A percentile compares a stretch with the other conserved stretches of the same genome.
Conservation (phyloP, 1,284 basidiomycete species). For the Cryptococcus sp. region DNA sequence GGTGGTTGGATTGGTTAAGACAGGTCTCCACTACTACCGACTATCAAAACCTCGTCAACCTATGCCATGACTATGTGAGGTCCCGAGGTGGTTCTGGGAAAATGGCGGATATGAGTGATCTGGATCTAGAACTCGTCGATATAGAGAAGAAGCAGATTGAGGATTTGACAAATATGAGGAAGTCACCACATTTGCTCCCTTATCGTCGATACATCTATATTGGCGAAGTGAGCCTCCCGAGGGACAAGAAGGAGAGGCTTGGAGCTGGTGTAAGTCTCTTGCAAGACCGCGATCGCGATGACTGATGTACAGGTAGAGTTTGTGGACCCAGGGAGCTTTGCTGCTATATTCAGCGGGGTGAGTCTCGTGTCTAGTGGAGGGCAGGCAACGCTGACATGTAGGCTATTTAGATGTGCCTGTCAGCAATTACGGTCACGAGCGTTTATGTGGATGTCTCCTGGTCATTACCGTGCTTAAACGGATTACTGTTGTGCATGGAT, state of each 20-base stretch:
- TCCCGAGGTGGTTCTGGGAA: background rate
- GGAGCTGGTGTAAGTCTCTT: conserved; percentile 12
- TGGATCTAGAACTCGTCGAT: conserved; percentile 9
- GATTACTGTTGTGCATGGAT: too few relatives aligned
- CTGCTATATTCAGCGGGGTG: conserved; percentile 20
- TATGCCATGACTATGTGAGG: conserved; percentile 11
- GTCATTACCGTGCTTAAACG: too few relatives aligned
- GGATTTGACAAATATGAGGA: conserved; percentile 28
- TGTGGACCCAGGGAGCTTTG: conserved; percentile 26
- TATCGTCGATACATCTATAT: conserved; percentile 35
- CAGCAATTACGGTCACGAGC: too few relatives aligned
- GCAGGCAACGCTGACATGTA: too few relatives aligned
- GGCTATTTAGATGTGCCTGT: too few relatives aligned
- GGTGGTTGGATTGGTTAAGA: conserved; percentile 28
- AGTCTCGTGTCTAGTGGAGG: background rate
- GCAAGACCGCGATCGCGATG: background rate
- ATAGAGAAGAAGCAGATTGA: conserved; percentile 19
- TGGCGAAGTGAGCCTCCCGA: conserved; percentile 14
- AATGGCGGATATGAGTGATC: background rate
- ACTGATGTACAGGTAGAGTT: conserved; percentile 20
- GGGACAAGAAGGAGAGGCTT: conserved; percentile 2
- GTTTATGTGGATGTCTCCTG: too few relatives aligned
- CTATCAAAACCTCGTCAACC: conserved; percentile 15
- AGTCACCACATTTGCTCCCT: conserved; percentile 23
- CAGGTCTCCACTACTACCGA: conserved; percentile 7